Evolutionary conservation across 176 grass and related monocot species (phyloP).

Genomic region (Alopecurus myosuroides): DNA sequence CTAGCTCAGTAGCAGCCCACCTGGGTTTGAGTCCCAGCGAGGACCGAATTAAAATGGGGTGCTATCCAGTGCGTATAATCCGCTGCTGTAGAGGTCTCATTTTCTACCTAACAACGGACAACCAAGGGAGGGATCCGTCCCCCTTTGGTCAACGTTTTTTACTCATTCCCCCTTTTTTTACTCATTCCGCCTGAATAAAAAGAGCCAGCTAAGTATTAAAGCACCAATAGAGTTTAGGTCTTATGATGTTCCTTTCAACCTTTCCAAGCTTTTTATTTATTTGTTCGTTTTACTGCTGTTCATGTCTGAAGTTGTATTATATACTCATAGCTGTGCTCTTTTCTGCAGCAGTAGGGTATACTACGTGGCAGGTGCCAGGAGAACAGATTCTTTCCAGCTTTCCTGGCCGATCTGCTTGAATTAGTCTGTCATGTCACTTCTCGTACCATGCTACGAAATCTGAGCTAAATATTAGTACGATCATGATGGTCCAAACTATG

Average conservation of each 20-base stretch:
- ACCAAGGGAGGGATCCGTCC: too few relatives aligned
- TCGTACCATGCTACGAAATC: not conserved
- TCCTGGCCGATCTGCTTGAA: not conserved
- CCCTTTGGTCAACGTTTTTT: too few relatives aligned
- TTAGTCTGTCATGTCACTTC: not conserved
- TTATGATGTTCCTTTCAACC: not conserved
- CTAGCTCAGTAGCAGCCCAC: too few relatives aligned
- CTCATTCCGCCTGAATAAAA: not conserved
- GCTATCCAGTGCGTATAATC: too few relatives aligned
- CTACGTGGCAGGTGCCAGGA: not conserved
- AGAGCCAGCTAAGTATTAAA: not conserved
- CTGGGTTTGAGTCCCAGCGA: too few relatives aligned
- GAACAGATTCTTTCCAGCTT: not conserved
- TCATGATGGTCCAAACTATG: not conserved
- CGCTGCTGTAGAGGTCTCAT: too few relatives aligned
- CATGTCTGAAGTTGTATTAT: not conserved
- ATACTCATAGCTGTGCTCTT: not conserved
- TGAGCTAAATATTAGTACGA: not conserved
- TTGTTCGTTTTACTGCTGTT: not conserved
- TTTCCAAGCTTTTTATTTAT: not conserved
- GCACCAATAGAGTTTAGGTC: not conserved
- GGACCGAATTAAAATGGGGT: too few relatives aligned
- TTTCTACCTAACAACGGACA: too few relatives aligned
- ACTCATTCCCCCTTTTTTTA: too few relatives aligned
- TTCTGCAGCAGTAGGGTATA: not conserved